Evolutionary conservation across 148 eudicot species (phyloP).

Genomic region (Cornus kousa): DNA sequence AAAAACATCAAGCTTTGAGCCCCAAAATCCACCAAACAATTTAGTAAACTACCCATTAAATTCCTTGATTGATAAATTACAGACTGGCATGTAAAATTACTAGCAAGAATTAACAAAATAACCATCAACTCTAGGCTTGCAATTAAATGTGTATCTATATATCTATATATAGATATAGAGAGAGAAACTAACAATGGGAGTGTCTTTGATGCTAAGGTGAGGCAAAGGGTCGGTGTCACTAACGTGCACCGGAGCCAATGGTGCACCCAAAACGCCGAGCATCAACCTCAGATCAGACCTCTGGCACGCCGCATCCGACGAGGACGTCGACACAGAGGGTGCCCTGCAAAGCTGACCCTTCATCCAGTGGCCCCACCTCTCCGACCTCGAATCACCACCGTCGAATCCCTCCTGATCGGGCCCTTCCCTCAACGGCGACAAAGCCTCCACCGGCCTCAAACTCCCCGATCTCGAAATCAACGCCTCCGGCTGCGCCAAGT

Average conservation of each 20-base stretch:
- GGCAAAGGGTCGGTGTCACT: constrained; percentile 59
- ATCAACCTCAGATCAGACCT: constrained; percentile 66
- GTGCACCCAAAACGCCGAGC: constrained; percentile 81
- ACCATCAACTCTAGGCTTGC: background rate
- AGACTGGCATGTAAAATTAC: background rate
- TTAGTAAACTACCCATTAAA: background rate
- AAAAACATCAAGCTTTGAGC: background rate
- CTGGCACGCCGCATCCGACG: constrained; percentile 17
- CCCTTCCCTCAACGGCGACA: constrained; percentile 40
- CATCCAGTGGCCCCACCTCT: constrained; percentile 43
- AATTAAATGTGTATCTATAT: too few relatives aligned
- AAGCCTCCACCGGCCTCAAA: constrained; percentile 28
- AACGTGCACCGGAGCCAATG: constrained; percentile 80
- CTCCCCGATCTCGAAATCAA: constrained; percentile 29
- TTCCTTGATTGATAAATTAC: background rate
- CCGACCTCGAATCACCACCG: constrained; percentile 27
- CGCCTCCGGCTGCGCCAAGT: constrained; percentile 18
- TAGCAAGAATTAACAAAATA: constrained; percentile 7
- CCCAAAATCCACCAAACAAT: background rate
- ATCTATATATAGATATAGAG: background rate
- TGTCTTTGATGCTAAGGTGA: constrained; percentile 79
- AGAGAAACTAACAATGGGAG: constrained; percentile 66
- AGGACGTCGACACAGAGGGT: constrained; percentile 21
- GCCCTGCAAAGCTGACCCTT: constrained; percentile 43
- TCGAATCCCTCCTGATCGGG: constrained; percentile 34